Base-by-base conservation (phyloP, 2,329 filamentous ascomycete genomes). In the Exophiala alcalophila region DNA sequence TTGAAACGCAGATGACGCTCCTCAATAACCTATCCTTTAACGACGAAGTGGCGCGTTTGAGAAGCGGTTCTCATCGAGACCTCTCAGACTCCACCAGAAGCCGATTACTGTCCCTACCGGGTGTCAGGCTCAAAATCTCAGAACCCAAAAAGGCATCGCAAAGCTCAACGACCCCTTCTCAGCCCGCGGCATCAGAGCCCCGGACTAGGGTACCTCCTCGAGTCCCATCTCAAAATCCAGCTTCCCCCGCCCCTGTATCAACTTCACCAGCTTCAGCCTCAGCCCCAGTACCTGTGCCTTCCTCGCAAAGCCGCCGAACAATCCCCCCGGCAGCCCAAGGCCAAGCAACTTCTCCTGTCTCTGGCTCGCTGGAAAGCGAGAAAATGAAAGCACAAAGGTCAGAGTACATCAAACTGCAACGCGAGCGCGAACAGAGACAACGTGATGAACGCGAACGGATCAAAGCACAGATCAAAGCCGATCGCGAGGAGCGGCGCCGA, bases 391-490 rank as follows among this genome's bases (percentile, higher is more conserved):
- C 50, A 21, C 52, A 57, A 37, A 41, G 52, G 30, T 27, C 44
- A 35, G 49, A 52, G 18, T 55, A 55, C 34, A 51, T 48, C 48
- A 42, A 19, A 31, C 63, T 75, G 37, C 68, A 83, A 42, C 81
- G 76, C 29, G 74, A 75, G 59, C 75, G 78, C 40, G 80, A 83
- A 54, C 72, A 77, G 41, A 77, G 86, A 49, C 78, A 80, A 2
- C 73, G 77, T 31, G 76, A 83, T 30, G 86, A 92, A 59, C 74
- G 83, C 25, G 75, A 80, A 42, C 76, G 85, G 1, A 83, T 94
- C 39, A 71, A 90, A 30, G 78, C 80, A 52, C 79, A 80, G 26
- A 89, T 94, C 50, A 83, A 88, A 57, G 79, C 83, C 47, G 87
- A 94, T 65, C 86, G 84, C 59, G 74, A 73, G 8, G 83, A 81